Percentiles rank a stretch among this genome's conserved stretches.
Evolutionary conservation across 371 early-diverging fungal genomes (phyloP).

Genomic region (Rhizopus delemar): DNA sequence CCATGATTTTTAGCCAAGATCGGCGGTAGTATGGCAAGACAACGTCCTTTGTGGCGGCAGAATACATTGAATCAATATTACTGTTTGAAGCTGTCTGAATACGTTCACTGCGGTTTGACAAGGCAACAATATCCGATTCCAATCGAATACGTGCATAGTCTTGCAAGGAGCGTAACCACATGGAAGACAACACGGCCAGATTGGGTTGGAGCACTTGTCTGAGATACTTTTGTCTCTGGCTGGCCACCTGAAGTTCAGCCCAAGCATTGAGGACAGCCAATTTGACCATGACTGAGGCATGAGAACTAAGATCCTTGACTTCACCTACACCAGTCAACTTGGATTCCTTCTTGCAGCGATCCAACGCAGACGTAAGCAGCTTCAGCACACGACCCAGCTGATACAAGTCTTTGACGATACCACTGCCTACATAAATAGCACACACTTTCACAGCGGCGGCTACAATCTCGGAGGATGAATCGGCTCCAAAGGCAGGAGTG

Average conservation of each 20-base stretch:
- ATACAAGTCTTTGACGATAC: slow-evolving; percentile 78
- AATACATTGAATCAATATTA: slow-evolving; percentile 54
- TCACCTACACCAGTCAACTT: slow-evolving; percentile 60
- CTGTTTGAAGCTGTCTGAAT: slow-evolving; percentile 46
- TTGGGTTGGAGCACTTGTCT: slow-evolving; percentile 67
- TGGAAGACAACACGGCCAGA: slow-evolving; percentile 53
- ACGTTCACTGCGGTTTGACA: slow-evolving; percentile 45
- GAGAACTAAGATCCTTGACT: slow-evolving; percentile 60
- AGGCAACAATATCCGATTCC: slow-evolving; percentile 56
- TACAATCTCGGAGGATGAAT: slow-evolving; percentile 77
- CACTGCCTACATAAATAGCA: slow-evolving; percentile 82
- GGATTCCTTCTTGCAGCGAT: slow-evolving; percentile 67
- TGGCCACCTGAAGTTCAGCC: slow-evolving; percentile 77
- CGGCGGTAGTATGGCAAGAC: slow-evolving; percentile 58
- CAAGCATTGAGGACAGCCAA: slow-evolving; percentile 80
- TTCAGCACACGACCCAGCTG: slow-evolving; percentile 76
- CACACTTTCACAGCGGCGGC: slow-evolving; percentile 82
- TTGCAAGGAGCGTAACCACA: slow-evolving; percentile 61
- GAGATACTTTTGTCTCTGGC: slow-evolving; percentile 60
- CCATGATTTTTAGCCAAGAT: slow-evolving; percentile 61
- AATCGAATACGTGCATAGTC: slow-evolving; percentile 62
- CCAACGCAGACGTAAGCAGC: slow-evolving; percentile 70
- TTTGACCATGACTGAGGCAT: slow-evolving; percentile 80
- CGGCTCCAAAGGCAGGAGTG: slow-evolving; percentile 82
- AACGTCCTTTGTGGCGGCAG: slow-evolving; percentile 57